Percentiles rank a stretch among this genome's conserved stretches.
phyloP scores from a whole-genome alignment of 2,329 filamentous ascomycete genomes.

The Pleurostoma richardsiae region DNA sequence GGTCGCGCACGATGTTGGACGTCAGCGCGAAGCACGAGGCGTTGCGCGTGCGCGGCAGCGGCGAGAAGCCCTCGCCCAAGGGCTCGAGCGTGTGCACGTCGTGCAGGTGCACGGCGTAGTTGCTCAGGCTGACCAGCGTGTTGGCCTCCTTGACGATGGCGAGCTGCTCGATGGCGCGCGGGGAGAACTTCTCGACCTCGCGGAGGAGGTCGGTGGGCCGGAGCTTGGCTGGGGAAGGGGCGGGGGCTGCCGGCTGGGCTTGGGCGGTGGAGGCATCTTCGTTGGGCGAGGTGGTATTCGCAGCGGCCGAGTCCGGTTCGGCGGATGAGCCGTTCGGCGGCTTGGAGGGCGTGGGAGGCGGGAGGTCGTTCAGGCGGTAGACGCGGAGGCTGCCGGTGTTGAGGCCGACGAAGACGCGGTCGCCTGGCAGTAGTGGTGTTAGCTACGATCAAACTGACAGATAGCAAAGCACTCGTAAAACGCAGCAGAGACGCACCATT shows the following conservation, averaged over 20 bases:
- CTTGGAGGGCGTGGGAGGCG: constrained; percentile 27
- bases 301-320: constrained; percentile 2
- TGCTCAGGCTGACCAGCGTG: constrained; percentile 84
- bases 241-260: constrained; percentile 15
- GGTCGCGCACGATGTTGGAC: constrained; percentile 90
- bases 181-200: constrained; percentile 91
- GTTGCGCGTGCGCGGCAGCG: constrained; percentile 76
- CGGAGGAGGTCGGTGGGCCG: constrained; percentile 78
- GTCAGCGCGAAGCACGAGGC: constrained; percentile 89
- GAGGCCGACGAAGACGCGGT: constrained; percentile 85
- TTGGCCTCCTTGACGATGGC: constrained; percentile 94
- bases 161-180: constrained; percentile 84
- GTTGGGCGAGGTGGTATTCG: constrained; percentile 1
- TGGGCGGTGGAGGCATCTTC: constrained; percentile 7
- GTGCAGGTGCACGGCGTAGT: constrained; percentile 83
- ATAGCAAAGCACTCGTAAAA: not conserved
- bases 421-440: constrained; percentile 46
- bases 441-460: not conserved
- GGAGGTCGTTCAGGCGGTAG: constrained; percentile 78
- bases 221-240: constrained; percentile 18
- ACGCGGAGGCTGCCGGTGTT: constrained; percentile 85
- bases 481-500: constrained; percentile 53
- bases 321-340: constrained; percentile 26
- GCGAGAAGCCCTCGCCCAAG: constrained; percentile 54
- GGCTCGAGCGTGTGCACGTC: constrained; percentile 81